Evolutionary conservation across 2,329 filamentous ascomycete genomes (phyloP).

Genomic region (Fonsecaea monophora): DNA sequence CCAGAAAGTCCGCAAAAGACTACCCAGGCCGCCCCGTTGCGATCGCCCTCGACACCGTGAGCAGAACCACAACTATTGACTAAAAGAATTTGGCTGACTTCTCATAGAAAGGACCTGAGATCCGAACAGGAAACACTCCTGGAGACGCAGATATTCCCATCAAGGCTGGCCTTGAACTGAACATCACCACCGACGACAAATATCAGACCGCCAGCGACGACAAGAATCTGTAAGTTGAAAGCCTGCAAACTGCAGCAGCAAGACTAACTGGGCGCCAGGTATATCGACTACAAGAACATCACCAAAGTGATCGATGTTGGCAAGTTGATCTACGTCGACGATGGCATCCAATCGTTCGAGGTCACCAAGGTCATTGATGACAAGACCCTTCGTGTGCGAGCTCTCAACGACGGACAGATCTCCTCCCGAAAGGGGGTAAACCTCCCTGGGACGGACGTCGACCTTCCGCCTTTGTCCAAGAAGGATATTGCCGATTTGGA

Average conservation of each 20-base stretch:
- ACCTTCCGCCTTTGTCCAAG: constrained; percentile 94
- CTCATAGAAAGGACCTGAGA: constrained; percentile 77
- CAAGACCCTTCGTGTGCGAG: constrained; percentile 83
- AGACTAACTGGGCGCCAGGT: constrained; percentile 61
- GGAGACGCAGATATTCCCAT: constrained; percentile 80
- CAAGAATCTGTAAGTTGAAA: constrained; percentile 82
- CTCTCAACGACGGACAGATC: constrained; percentile 98
- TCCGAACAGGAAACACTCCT: constrained; percentile 78
- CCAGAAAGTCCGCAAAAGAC: constrained; percentile 80
- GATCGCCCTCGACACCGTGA: constrained; percentile 85
- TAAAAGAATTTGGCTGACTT: constrained; percentile 17
- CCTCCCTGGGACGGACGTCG: constrained; percentile 97
- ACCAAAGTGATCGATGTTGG: constrained; percentile 94
- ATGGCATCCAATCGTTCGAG: constrained; percentile 96
- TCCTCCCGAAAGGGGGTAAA: constrained; percentile 99
- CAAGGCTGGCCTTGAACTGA: constrained; percentile 80
- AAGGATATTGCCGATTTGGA: constrained; percentile 94
- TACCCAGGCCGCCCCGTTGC: constrained; percentile 86
- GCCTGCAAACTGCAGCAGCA: background rate
- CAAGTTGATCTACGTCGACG: constrained; percentile 96
- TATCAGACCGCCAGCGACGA: constrained; percentile 85
- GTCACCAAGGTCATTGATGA: constrained; percentile 87
- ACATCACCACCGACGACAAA: constrained; percentile 95
- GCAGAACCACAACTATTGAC: constrained; percentile 42
- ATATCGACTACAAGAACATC: constrained; percentile 99